These are phyloP conservation scores for Cryptococcus hybrid DNA, from an alignment of 1,284 basidiomycete species.

Conservation along the genomic window DNA sequence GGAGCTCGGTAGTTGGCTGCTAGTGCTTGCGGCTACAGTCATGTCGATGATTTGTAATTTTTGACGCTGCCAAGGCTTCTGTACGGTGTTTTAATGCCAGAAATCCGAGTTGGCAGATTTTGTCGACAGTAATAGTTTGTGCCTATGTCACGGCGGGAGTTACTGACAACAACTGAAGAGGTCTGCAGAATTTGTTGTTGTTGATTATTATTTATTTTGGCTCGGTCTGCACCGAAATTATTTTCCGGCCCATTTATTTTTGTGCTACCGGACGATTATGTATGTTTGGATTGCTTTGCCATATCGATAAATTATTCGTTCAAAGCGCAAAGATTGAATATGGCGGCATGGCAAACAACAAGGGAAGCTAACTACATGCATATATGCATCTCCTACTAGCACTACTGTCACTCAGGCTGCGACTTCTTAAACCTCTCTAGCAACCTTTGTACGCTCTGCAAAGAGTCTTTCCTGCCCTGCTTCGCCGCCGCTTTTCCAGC, in stretches of 20 bases:
- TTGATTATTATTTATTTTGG: too few relatives aligned
- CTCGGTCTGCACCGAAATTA: too few relatives aligned
- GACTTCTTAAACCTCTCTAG: slow-evolving; percentile 30
- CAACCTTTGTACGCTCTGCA: slow-evolving; percentile 3
- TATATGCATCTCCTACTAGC: background rate
- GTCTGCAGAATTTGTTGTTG: too few relatives aligned
- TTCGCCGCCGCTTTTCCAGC: slow-evolving; percentile 1
- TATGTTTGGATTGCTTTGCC: too few relatives aligned
- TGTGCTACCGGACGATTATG: too few relatives aligned
- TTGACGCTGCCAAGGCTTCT: background rate
- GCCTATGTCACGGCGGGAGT: background rate
- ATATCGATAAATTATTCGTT: too few relatives aligned
- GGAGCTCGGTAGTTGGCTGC: background rate
- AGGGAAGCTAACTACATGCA: background rate
- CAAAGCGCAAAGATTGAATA: too few relatives aligned
- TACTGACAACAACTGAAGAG: too few relatives aligned
- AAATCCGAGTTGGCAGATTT: background rate
- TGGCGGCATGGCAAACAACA: background rate
- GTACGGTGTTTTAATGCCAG: background rate
- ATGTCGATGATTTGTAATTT: background rate
- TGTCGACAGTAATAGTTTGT: background rate
- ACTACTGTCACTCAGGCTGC: too few relatives aligned
- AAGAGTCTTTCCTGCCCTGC: slow-evolving; percentile 4
- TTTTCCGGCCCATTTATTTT: too few relatives aligned
- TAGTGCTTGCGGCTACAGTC: background rate